Base-by-base conservation (phyloP, 768 basidiomycete species). In the Tylopilus vinaceipallidus region DNA sequence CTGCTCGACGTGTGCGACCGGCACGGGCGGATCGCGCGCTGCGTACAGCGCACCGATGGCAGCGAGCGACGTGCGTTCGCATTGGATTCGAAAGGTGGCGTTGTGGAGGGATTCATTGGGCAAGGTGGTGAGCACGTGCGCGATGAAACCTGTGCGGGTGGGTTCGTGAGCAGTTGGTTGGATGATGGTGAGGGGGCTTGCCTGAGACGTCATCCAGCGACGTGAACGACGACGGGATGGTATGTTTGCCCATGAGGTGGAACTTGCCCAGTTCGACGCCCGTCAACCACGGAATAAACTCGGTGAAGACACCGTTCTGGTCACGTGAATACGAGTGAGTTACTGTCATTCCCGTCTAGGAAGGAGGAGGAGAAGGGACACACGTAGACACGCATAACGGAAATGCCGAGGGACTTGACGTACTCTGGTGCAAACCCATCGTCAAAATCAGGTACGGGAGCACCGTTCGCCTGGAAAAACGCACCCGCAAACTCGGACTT, bases 161-260 rank as follows among this genome's bases (percentile, higher is more conserved):
- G 5, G 23, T 50, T 35, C 47, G 45, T 50, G 35, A 50, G 51
- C 49, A 34, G 8, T 36, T 32, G 11, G 29, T 6, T 32, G 13
- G 27, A 37, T 1, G 9, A 11, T n/a, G 17, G 29, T 6, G 37
- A 29, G 12, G 27, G 6, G 27, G 45, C 57, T 44, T 54, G 61
- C 72, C 72, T 34, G 69, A 58, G 26, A 71, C 65, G 42, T 74
- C 70, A 4, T 62, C 61, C 44, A 66, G 40, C 11, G 69, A 48
- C 0, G 72, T 69, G 52, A 64, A 65, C 6, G 71, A 72, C 36
- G 57, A 57, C 7, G 54, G 53, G 24, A 42, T 53, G 12, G 65
- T 64, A 17, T 70, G 73, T 41, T 67, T 53, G 3, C 73, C 68
- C 44, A 70, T 46, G 19, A 62, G 60, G 40, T 70, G 50, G 45